A percentile compares a stretch with the other conserved stretches of the same genome.
Evolutionary conservation across 768 basidiomycete species (phyloP).

Genomic region (Panaeolus papilionaceus): DNA sequence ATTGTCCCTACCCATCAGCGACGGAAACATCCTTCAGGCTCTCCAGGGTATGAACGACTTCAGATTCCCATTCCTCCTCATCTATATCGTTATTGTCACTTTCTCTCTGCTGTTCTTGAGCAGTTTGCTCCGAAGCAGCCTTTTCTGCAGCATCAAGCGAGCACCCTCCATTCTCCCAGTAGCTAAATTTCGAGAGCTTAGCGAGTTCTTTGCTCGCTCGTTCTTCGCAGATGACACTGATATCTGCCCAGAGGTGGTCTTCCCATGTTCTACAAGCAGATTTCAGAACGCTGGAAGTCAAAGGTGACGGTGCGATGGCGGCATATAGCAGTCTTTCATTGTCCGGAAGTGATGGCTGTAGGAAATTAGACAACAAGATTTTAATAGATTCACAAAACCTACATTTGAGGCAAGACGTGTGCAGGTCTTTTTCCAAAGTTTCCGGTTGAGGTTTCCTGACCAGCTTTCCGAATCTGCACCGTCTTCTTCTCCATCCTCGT

Average conservation of each 20-base stretch:
- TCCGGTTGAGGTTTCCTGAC: constrained; percentile 79
- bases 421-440: constrained; percentile 90
- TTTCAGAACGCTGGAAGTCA: constrained; percentile 69
- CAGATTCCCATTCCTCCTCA: constrained; percentile 70
- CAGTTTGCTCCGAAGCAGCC: constrained; percentile 33
- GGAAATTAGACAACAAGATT: background rate
- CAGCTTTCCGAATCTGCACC: constrained; percentile 60
- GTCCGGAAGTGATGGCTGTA: constrained; percentile 60
- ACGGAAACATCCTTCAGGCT: constrained; percentile 63
- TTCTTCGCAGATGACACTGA: constrained; percentile 83
- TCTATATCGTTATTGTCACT: constrained; percentile 40
- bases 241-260: constrained; percentile 93
- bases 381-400: constrained; percentile 30
- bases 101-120: constrained; percentile 22
- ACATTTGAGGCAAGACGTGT: constrained; percentile 81
- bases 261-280: constrained; percentile 90
- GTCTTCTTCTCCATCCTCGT: constrained; percentile 53
- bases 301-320: constrained; percentile 76
- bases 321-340: constrained; percentile 90
- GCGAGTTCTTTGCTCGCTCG: constrained; percentile 74
- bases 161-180: constrained; percentile 72
- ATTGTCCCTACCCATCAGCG: constrained; percentile 61
- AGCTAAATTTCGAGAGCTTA: constrained; percentile 67
- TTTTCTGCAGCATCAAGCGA: constrained; percentile 47
- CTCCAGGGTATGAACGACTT: constrained; percentile 63